Conservation (phyloP, 345 rosid genomes). For the Heritiera fomes region DNA sequence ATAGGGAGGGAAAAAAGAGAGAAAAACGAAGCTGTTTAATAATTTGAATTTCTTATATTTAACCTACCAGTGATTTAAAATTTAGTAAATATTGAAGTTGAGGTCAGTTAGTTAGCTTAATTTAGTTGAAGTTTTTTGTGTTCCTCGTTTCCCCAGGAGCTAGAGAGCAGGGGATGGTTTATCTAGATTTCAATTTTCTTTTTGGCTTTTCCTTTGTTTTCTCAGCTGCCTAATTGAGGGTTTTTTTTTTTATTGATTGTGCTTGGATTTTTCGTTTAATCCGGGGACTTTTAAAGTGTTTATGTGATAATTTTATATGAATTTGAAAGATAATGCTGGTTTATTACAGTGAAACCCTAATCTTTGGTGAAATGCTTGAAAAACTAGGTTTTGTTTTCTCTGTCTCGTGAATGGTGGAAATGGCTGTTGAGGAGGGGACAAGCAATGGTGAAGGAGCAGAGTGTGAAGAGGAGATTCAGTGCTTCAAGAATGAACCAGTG, state of each 20-base stretch:
- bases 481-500: conserved; percentile 37
- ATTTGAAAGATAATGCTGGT: conserved; percentile 18
- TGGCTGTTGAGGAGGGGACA: conserved; percentile 51
- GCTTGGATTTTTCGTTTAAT: background rate
- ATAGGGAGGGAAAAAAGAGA: background rate
- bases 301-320: conserved; percentile 21
- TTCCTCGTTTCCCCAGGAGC: conserved; percentile 14
- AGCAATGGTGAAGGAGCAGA: conserved; percentile 40
- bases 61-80: background rate
- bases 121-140: conserved; percentile 12
- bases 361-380: conserved; percentile 24
- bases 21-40: background rate
- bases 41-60: conserved; percentile 12
- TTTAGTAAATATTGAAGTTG: conserved; percentile 8
- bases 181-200: background rate
- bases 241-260: background rate
- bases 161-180: conserved; percentile 2
- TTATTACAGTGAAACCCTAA: conserved; percentile 40
- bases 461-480: conserved; percentile 25
- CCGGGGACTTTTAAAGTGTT: background rate
- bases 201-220: conserved; percentile 3
- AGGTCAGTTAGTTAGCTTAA: conserved; percentile 16
- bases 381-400: conserved; percentile 26
- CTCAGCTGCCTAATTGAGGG: background rate
- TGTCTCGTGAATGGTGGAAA: conserved; percentile 24